Percentiles rank a stretch among this genome's conserved stretches.
Conservation (phyloP, 164 flowering plant genomes). For the Taxillus chinensis region DNA sequence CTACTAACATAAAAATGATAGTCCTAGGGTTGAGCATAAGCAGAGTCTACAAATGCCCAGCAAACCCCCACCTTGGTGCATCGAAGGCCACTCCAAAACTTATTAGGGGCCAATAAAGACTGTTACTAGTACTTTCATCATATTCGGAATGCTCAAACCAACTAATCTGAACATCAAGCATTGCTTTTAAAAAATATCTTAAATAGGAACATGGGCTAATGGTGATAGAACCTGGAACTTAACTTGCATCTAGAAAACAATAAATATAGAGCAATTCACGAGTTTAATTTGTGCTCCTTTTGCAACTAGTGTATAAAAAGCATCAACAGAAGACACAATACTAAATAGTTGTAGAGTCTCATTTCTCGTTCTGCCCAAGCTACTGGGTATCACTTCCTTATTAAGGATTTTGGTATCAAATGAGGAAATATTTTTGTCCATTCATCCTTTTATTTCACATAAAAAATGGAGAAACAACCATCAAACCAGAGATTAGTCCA, state of each 20-base stretch:
- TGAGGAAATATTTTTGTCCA: slow-evolving; percentile 66
- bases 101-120: background rate
- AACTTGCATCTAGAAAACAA: slow-evolving; percentile 72
- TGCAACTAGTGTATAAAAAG: background rate
- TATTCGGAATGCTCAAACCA: background rate
- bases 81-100: background rate
- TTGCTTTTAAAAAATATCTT: too few relatives aligned
- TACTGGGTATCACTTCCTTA: slow-evolving; percentile 39
- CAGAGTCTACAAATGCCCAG: too few relatives aligned
- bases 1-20: too few relatives aligned
- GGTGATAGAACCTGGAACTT: slow-evolving; percentile 73
- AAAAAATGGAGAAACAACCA: too few relatives aligned
- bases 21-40: too few relatives aligned
- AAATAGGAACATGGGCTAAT: slow-evolving; percentile 47
- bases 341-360: slow-evolving; percentile 68
- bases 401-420: slow-evolving; percentile 41
- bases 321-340: background rate
- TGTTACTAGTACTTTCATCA: background rate
- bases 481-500: too few relatives aligned
- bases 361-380: slow-evolving; percentile 37
- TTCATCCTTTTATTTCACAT: slow-evolving; percentile 50
- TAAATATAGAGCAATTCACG: too few relatives aligned
- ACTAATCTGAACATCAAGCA: too few relatives aligned
- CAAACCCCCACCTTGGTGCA: background rate
- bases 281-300: too few relatives aligned